phyloP scores from a whole-genome alignment of 192 early-diverging fungal species.

The Coemansia sp. region DNA sequence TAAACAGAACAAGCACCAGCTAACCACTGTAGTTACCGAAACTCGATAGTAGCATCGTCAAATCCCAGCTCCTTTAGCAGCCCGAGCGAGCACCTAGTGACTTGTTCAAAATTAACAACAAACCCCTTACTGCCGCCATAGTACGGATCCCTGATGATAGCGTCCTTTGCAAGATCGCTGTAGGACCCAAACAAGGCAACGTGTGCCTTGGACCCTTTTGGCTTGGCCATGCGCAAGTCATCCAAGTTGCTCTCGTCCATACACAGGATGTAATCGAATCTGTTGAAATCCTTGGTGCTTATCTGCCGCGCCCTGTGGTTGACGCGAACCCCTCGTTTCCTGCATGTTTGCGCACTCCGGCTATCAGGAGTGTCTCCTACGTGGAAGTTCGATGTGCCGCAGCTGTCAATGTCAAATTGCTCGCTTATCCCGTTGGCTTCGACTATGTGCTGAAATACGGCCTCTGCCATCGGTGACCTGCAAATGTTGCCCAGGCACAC shows the following conservation, averaged over 20 bases:
- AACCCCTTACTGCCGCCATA: conserved; percentile 52
- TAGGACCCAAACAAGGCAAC: conserved; percentile 50
- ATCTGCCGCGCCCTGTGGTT: conserved; percentile 75
- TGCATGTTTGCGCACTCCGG: conserved; percentile 68
- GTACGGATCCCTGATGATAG: conserved; percentile 53
- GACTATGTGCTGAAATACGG: conserved; percentile 82
- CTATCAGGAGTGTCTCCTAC: conserved; percentile 69
- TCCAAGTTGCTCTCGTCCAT: conserved; percentile 84
- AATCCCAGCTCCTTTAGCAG: conserved; percentile 36
- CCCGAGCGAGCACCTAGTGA: conserved; percentile 45
- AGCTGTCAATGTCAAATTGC: conserved; percentile 77
- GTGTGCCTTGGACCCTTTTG: conserved; percentile 35
- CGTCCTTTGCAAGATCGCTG: conserved; percentile 10
- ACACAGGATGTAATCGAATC: conserved; percentile 86
- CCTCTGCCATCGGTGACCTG: conserved; percentile 91
- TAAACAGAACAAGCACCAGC: background rate
- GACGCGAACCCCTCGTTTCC: conserved; percentile 69
- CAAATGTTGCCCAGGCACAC: conserved; percentile 83
- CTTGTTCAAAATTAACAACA: conserved; percentile 44
- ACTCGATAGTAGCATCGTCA: background rate
- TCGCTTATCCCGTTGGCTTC: conserved; percentile 56
- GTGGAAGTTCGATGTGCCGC: conserved; percentile 85
- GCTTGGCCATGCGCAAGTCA: conserved; percentile 57
- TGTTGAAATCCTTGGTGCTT: conserved; percentile 58
- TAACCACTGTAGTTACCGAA: background rate